Evolutionary conservation across 768 basidiomycete genomes (phyloP), one percentile per base, ranked within the genome.

Genomic region (Steccherinum ochraceum): DNA sequence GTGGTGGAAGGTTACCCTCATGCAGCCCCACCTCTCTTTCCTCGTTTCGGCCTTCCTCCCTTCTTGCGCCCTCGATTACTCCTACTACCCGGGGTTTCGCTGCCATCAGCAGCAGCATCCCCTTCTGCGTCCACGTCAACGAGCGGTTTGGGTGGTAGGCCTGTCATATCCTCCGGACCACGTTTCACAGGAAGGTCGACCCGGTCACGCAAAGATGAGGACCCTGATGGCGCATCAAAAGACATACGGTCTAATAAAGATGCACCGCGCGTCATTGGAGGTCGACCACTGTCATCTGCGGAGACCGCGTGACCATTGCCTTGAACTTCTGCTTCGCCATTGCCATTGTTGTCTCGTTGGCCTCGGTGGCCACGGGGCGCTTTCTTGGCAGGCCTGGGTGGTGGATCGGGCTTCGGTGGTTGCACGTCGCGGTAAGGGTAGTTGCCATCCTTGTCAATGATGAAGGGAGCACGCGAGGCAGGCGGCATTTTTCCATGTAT

Each of bases 231-330:
- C 26, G 52, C 52, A 24, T 63, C 61, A 13, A 70, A 50, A 11
- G 59, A 62, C 41, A 75, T 55, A 24, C 73, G 66, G 23, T 74
- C 73, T 21, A 75, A 51, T 16, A 75, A 55, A 0, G 73, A 74
- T 1, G 55, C 59, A 5, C 69, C 71, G 19, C 64, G 60, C 27
- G 50, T 55, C 16, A 48, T 21, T 16, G 42, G 42, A 4, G 41
- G 50, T 3, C 43, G 19, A 12, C 24, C 12, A 24, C 25, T 26
- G 40, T 24, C 23, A 41, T 50, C 40, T 7, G 42, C 39, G 5
- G 56, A 4, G 56, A 24, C 12, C 25, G 21, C 4, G 23, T 5
- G n/a, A 21, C 12, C 16, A 4, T 56, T 51, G 12, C 11, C 27
- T 12, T n/a, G 11, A 11, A 11, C 41, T 10, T 19, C 41, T 10